Base-by-base conservation (phyloP, 2,329 filamentous ascomycete genomes). In the Xylariaceae sp. region DNA sequence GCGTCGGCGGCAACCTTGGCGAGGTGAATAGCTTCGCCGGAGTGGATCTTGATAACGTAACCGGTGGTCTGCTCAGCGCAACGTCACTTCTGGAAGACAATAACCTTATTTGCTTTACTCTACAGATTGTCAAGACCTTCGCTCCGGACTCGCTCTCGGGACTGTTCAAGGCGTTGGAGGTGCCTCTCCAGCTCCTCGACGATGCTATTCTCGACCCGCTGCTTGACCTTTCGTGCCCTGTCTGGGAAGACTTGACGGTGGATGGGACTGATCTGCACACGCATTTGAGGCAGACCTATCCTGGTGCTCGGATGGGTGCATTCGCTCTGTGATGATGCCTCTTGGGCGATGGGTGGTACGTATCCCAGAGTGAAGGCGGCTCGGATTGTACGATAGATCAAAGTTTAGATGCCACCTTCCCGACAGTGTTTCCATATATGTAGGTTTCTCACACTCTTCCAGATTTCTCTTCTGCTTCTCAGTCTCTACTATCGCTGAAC, bases 1-100 rank as follows among this genome's bases (percentile, higher is more conserved):
- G 67, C 51, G 69, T 81, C 14, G 78, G 78, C 10, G 78, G 78
- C 10, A 81, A 81, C 55, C 71, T 71, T 5, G 75, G 77, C 15
- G 68, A 66, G 2, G 69, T 75, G 18, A 75, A 81, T 62, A 74
- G 69, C 18, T 81, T 80, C 55, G 66, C 71, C 5, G 75, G 75
- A 5, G 57, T 81, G 46, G 63, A 74, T 53, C 32, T 75, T 2
- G 49, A 53, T 2, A 62, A 76, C 47, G 32, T 77, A 12, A 73
- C 73, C 5, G 68, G 71, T 17, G 74, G 73, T 35, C 60, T 77
- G 1, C 70, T 72, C 53, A 77, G 75, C 54, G 53, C 62, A 5
- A 51, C 62, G 14, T 71, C 63, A 11, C 61, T 78, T 0, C 57
- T 71, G 1, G 52, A 78, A 47, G 73, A 72, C 12, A 75, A 79